phyloP scores from a whole-genome alignment of 2,329 filamentous ascomycete species.

The Alternaria sp. region DNA sequence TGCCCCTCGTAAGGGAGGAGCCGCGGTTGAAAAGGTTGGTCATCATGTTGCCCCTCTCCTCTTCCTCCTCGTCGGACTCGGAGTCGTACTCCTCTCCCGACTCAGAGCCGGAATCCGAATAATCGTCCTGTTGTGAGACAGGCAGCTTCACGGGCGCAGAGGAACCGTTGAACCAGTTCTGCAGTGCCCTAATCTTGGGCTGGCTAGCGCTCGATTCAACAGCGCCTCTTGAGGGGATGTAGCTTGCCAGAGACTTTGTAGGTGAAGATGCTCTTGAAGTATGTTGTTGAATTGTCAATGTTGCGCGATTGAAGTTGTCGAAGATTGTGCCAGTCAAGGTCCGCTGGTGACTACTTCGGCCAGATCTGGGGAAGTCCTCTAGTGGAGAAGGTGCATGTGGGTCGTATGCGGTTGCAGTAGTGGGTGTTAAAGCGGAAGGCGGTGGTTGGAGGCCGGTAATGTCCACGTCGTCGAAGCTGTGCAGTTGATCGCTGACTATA shows the following conservation, averaged over 20 bases:
- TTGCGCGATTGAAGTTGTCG: conserved; percentile 51
- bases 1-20: conserved; percentile 36
- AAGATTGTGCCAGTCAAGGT: conserved; percentile 50
- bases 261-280: conserved; percentile 52
- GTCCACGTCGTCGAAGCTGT: conserved; percentile 47
- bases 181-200: conserved; percentile 49
- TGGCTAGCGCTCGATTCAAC: conserved; percentile 45
- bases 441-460: conserved; percentile 42
- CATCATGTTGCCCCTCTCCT: conserved; percentile 45
- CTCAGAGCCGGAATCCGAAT: conserved; percentile 42
- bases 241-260: conserved; percentile 52
- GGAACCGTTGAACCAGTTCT: conserved; percentile 63
- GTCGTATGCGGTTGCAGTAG: conserved; percentile 45
- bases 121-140: conserved; percentile 42
- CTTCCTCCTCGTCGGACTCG: conserved; percentile 33
- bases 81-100: conserved; percentile 40
- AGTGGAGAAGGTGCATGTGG: conserved; percentile 44
- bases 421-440: conserved; percentile 46
- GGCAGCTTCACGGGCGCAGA: conserved; percentile 60
- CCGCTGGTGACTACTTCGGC: conserved; percentile 42
- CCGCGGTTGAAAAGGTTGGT: conserved; percentile 46
- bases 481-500: conserved; percentile 28
- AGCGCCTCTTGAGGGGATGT: conserved; percentile 47
- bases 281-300: conserved; percentile 51
- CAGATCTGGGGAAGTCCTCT: conserved; percentile 35